These are phyloP conservation scores for Pascua guehoae DNA, from an alignment of 1,284 basidiomycete species.

Conservation along the genomic window DNA sequence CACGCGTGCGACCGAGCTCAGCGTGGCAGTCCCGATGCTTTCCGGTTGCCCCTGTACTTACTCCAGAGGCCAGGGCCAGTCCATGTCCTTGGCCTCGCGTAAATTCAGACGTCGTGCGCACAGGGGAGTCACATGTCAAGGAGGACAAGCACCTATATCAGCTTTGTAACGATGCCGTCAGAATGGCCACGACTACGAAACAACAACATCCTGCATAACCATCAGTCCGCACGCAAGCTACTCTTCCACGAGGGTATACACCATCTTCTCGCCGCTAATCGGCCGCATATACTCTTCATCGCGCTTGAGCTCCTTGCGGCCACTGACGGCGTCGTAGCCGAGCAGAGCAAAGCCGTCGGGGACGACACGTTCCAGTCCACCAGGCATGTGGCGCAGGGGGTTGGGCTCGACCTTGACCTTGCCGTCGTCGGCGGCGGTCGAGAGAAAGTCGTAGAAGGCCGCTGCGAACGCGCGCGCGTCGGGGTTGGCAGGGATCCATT, in stretches of 20 bases:
- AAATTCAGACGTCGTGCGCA: no score
- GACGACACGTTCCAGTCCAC: constrained; percentile 8
- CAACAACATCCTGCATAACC: no score
- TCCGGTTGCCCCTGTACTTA: no score
- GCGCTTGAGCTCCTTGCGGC: not conserved
- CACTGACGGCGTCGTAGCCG: not conserved
- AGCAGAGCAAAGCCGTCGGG: constrained; percentile 10
- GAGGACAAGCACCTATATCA: no score
- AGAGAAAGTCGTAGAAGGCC: constrained; percentile 3
- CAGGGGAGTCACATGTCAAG: no score
- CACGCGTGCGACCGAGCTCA: no score
- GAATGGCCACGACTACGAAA: no score
- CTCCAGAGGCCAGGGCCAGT: no score
- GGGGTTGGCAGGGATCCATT: constrained; percentile 1
- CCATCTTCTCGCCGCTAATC: constrained; percentile 11
- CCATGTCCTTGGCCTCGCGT: no score
- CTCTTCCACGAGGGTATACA: constrained; percentile 2
- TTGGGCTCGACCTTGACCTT: constrained; percentile 4
- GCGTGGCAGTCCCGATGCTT: no score
- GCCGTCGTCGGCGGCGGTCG: not conserved
- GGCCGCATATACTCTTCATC: constrained; percentile 6
- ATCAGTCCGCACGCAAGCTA: no score
- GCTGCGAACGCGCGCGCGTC: constrained; percentile 6
- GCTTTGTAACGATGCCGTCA: no score
- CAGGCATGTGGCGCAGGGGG: constrained; percentile 8